phyloP scores from a whole-genome alignment of 768 basidiomycete genomes.

The Tulasnella sp. region DNA sequence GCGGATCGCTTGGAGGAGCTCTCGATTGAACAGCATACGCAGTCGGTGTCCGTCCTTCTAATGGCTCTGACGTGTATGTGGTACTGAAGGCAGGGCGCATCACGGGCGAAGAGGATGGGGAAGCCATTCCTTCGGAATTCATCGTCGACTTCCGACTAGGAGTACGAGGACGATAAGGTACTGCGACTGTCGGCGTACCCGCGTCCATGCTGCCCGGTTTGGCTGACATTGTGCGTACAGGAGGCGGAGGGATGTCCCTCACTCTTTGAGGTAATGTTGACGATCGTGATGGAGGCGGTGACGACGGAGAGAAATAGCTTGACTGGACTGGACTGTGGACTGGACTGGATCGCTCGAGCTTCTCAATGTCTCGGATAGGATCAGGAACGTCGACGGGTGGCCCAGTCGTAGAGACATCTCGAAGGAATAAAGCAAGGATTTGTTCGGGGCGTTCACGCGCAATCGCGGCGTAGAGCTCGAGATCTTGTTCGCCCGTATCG shows the following conservation, averaged over 20 bases:
- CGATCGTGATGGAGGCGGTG: background rate
- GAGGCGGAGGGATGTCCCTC: background rate
- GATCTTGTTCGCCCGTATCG: slow-evolving; percentile 89
- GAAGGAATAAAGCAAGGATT: slow-evolving; percentile 69
- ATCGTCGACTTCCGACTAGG: background rate
- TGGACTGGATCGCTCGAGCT: slow-evolving; percentile 1
- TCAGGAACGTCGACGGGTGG: background rate
- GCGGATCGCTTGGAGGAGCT: background rate
- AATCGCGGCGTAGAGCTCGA: slow-evolving; percentile 76
- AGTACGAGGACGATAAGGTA: background rate
- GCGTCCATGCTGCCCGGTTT: background rate
- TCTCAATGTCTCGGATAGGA: background rate
- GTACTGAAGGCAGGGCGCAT: background rate
- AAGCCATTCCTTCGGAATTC: background rate
- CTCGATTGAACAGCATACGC: background rate
- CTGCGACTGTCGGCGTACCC: background rate
- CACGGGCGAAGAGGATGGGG: background rate
- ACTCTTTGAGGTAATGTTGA: background rate
- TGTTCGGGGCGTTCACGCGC: slow-evolving; percentile 53
- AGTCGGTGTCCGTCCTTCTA: background rate
- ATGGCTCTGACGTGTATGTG: background rate
- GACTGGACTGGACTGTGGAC: background rate
- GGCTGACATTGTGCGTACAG: background rate
- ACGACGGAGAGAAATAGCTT: background rate
- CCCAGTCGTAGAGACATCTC: slow-evolving; percentile 45